phyloP scores from a whole-genome alignment of 2,329 filamentous ascomycete species.

The Colletotrichum abscissum region DNA sequence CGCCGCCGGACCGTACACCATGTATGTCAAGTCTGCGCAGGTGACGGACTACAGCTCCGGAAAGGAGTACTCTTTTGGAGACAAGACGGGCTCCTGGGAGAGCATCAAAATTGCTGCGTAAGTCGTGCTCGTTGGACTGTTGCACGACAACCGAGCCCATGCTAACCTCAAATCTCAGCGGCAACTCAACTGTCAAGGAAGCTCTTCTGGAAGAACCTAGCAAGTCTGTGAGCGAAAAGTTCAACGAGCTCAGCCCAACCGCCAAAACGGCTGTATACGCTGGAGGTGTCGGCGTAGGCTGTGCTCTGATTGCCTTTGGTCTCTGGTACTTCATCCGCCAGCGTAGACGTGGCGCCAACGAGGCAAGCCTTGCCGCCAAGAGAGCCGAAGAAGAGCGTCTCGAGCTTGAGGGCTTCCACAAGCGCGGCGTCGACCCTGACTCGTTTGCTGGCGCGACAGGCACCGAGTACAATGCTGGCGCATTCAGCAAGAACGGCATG shows the following conservation, averaged over 20 bases:
- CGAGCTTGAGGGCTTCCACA: constrained; percentile 62
- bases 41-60: constrained; percentile 70
- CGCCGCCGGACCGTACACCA: constrained; percentile 73
- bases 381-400: constrained; percentile 59
- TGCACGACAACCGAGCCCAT: not conserved
- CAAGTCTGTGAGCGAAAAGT: constrained; percentile 63
- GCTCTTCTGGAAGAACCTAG: constrained; percentile 53
- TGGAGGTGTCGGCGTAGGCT: constrained; percentile 56
- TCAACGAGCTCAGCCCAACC: constrained; percentile 59
- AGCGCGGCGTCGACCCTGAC: constrained; percentile 61
- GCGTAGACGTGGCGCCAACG: constrained; percentile 61
- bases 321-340: constrained; percentile 67
- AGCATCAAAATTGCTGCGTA: constrained; percentile 66
- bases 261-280: constrained; percentile 67
- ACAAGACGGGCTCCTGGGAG: constrained; percentile 69
- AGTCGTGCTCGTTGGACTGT: not conserved
- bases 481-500: constrained; percentile 43
- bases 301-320: constrained; percentile 52
- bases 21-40: constrained; percentile 74
- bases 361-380: constrained; percentile 60
- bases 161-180: constrained; percentile 49
- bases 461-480: constrained; percentile 50
- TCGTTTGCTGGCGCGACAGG: constrained; percentile 49
- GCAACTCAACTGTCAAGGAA: constrained; percentile 67
- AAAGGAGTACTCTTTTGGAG: constrained; percentile 74